Evolutionary conservation across 2,329 filamentous ascomycete genomes (phyloP).

Genomic region (Neofusicoccum laricinum): DNA sequence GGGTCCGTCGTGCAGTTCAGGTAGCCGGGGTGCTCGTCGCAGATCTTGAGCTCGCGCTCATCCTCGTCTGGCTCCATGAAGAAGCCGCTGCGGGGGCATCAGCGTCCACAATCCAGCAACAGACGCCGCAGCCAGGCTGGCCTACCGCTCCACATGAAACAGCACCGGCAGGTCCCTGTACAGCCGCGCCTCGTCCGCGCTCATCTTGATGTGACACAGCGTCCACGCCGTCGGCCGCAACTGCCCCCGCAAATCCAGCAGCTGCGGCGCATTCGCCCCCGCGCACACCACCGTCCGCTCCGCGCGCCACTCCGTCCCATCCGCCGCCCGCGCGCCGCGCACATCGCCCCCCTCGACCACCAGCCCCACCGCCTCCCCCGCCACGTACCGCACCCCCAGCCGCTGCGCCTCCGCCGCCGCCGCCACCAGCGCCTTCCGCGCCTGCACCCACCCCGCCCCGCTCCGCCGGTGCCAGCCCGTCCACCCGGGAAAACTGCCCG

Average conservation of each 20-base stretch:
- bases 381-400: conserved; percentile 49
- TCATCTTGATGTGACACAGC: conserved; percentile 51
- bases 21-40: conserved; percentile 58
- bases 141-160: conserved; percentile 44
- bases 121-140: no score
- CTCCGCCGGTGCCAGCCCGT: conserved; percentile 46
- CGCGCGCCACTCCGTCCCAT: conserved; percentile 42
- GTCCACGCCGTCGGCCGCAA: conserved; percentile 56
- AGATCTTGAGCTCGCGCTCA: conserved; percentile 47
- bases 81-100: conserved; percentile 43
- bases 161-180: conserved; percentile 51
- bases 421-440: conserved; percentile 48
- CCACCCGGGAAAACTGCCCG: conserved; percentile 51
- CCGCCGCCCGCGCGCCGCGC: conserved; percentile 42
- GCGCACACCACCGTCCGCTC: conserved; percentile 48
- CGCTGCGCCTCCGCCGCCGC: conserved; percentile 45
- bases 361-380: conserved; percentile 40
- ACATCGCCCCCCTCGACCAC: conserved; percentile 37
- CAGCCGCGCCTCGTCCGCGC: conserved; percentile 40
- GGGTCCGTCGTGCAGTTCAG: conserved; percentile 42
- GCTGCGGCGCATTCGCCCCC: conserved; percentile 46
- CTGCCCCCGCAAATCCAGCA: conserved; percentile 53
- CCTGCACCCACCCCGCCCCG: conserved; percentile 55
- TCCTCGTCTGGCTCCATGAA: conserved; percentile 51
- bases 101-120: neutral